Evolutionary conservation across 441 rosid species (phyloP), one percentile per base, ranked within the genome.

Genomic region (Jatropha multifida): DNA sequence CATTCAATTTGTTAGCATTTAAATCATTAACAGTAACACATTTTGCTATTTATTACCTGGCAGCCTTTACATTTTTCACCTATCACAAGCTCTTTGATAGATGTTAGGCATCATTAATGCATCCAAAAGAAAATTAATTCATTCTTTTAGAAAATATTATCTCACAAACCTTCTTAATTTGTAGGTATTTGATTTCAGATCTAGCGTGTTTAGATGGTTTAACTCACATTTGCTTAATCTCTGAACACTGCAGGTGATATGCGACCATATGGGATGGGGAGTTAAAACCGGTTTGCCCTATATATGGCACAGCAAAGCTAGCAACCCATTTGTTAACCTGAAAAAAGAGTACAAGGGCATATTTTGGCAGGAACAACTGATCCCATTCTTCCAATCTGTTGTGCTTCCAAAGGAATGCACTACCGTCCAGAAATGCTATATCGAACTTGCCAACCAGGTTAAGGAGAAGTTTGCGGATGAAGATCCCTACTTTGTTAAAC

Each of bases 241-340:
- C 23, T 32, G 44, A 78, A 66, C 9, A 26, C 23, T 79, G 18
- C 52, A 94, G 98, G 93, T 94, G 54, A 92, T 94, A 11, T 90
- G 96, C 49, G 98, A 94, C 80, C 98, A 94, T 81, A 78, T 94
- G 79, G 92, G 97, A 58, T 77, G 83, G 79, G 98, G 98, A 77
- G 96, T 94, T 81, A 94, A 94, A 87, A 90, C 98, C 0, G 98
- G 98, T 27, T 72, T 94, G 82, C 98, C 98, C 4, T 94, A 94
- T 87, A 92, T 94, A 68, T 94, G 90, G 92, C 97, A 94, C 88
- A 94, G 97, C 93, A 94, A 94, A 80, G 98, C 98, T 5, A 94
- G 98, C 85, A 94, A 92, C 83, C 97, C 98, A 0, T 94, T 94
- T 63, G 97, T 92, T 72, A 94, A 94, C 79, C 85, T 94, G 18